Evolutionary conservation across 805 yeast species (phyloP), one percentile per base, ranked within the genome.

Genomic region (Torulaspora quercuum): DNA sequence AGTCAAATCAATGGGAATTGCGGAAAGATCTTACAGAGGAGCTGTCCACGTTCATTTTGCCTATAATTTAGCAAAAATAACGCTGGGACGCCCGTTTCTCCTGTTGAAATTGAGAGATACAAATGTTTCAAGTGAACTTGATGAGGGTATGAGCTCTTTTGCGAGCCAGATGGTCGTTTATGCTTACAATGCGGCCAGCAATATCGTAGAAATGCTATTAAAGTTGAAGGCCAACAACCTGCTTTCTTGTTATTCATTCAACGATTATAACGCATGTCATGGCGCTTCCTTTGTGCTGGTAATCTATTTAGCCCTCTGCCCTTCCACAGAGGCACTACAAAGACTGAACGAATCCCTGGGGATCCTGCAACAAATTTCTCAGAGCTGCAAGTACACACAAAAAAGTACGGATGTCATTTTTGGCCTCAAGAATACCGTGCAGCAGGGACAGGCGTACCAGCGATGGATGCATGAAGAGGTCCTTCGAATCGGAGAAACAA

Each of bases 391-490:
- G 37, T 37, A 33, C 28, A 33, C 33, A 18, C 38, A 33, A 13
- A 37, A 33, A 14, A 33, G 38, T 21, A 37, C 41, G 7, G 23
- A 33, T 28, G 41, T 37, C 20, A 37, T 33, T 25, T 20, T 37
- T 32, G 21, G 16, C 12, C 33, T 37, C 14, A 33, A 25, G 27
- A 35, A 37, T 25, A 33, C 28, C 14, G 33, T 37, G 20, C 33
- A 37, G 25, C 38, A 33, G 26, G 28, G 41, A 16, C 41, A 33
- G 14, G 23, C 25, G 11, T 32, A 37, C 20, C 41, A 37, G 27
- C 41, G 38, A 26, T 37, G 38, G 41, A 33, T 37, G n/a, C 37
- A 37, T 25, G 33, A 14, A 20, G 41, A 26, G 15, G 37, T 37
- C 7, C 41, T 33, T 9, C 33, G 41, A 18, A 37, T 37, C 13